These are phyloP conservation scores for Rhizoctonia solani DNA, from an alignment of 1,284 basidiomycete species.

Conservation along the genomic window DNA sequence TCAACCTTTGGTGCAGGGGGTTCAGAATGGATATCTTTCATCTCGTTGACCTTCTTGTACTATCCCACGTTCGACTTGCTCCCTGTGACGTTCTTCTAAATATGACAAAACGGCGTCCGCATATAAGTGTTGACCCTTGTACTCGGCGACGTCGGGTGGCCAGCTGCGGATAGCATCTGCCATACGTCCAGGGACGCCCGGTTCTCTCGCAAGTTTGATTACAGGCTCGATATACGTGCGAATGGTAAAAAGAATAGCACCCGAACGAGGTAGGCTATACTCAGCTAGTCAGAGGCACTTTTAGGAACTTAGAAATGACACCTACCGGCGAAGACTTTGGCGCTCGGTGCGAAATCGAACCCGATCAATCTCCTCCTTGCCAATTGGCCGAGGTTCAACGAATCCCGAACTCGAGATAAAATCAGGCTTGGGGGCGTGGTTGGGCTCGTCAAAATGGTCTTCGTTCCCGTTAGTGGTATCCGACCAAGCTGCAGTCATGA, in stretches of 20 bases:
- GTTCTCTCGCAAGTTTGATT: conserved; percentile 60
- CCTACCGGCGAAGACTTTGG: conserved; percentile 65
- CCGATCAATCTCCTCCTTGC: conserved; percentile 33
- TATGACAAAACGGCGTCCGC: conserved; percentile 53
- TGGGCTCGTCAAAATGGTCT: conserved; percentile 51
- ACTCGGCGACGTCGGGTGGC: conserved; percentile 63
- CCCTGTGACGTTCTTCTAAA: conserved; percentile 54
- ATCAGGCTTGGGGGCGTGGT: conserved; percentile 15
- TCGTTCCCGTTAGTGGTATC: conserved; percentile 66
- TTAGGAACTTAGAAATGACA: conserved; percentile 37
- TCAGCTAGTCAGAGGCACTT: not conserved
- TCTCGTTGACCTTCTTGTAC: conserved; percentile 39
- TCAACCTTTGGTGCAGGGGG: too few species aligned
- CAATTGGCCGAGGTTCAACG: conserved; percentile 34
- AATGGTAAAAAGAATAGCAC: conserved; percentile 77
- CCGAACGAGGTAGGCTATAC: conserved; percentile 56
- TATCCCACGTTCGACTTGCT: conserved; percentile 46
- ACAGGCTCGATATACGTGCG: conserved; percentile 71
- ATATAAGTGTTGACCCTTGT: conserved; percentile 60
- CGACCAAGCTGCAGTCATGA: conserved; percentile 65
- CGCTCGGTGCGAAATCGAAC: conserved; percentile 69
- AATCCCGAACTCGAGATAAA: conserved; percentile 47
- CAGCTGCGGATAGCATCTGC: conserved; percentile 70
- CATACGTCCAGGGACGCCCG: conserved; percentile 66
- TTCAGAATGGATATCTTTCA: conserved; percentile 40